These are phyloP conservation scores for Podaxis rugospora DNA, from an alignment of 768 basidiomycete species.

Conservation along the genomic window DNA sequence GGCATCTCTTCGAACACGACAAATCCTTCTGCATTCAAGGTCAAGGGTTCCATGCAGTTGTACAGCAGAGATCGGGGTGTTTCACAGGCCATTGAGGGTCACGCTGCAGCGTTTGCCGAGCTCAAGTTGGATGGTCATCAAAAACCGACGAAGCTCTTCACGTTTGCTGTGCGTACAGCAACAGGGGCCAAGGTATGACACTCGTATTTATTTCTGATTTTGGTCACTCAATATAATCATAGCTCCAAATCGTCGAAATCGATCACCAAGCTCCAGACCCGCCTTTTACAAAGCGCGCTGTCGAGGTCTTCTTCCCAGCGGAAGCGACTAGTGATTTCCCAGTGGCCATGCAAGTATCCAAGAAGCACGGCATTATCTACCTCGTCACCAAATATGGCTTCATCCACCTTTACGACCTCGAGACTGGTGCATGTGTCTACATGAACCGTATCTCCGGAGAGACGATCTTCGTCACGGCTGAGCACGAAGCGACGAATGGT, in stretches of 20 bases:
- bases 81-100: constrained; percentile 97
- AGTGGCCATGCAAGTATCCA: constrained; percentile 98
- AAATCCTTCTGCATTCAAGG: constrained; percentile 95
- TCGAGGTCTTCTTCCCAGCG: constrained; percentile 98
- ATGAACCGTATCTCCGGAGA: constrained; percentile 99
- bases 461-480: constrained; percentile 98
- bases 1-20: constrained; percentile 91
- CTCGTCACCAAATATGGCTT: constrained; percentile 99
- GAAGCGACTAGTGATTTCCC: constrained; percentile 99
- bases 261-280: constrained; percentile 93
- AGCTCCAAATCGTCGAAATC: constrained; percentile 99
- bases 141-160: constrained; percentile 84
- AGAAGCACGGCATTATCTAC: constrained; percentile 95
- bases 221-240: constrained; percentile 11
- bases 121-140: constrained; percentile 87
- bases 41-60: constrained; percentile 97
- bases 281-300: constrained; percentile 93
- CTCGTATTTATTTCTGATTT: background rate
- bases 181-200: constrained; percentile 88
- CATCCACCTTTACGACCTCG: constrained; percentile 98
- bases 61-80: constrained; percentile 92
- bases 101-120: constrained; percentile 94
- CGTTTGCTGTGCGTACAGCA: constrained; percentile 94
- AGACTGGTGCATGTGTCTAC: constrained; percentile 95
- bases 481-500: constrained; percentile 90